A percentile compares a stretch with the other conserved stretches of the same genome.
Evolutionary conservation across 345 rosid genomes (phyloP).

Genomic region (Linum usitatissimum): DNA sequence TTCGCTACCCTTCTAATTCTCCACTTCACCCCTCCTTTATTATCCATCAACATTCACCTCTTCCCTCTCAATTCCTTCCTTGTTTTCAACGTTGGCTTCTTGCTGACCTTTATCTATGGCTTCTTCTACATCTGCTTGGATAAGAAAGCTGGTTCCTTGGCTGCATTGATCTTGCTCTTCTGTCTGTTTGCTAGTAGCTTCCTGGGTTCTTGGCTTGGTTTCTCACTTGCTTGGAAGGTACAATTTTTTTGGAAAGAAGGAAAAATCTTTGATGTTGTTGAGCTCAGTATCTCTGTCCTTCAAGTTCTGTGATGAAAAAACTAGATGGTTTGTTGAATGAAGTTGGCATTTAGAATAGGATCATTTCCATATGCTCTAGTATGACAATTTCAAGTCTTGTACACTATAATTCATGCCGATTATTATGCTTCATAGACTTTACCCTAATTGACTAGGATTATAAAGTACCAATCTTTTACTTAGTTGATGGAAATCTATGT

Average conservation of each 20-base stretch:
- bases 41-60: conserved; percentile 16
- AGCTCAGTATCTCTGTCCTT: background rate
- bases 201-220: conserved; percentile 38
- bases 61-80: conserved; percentile 24
- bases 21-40: conserved; percentile 41
- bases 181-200: conserved; percentile 39
- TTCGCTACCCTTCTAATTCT: conserved; percentile 41
- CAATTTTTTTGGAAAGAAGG: background rate
- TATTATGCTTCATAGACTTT: too few species aligned
- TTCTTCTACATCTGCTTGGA: conserved; percentile 39
- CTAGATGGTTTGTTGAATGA: background rate
- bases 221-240: conserved; percentile 54
- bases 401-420: too few species aligned
- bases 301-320: too few species aligned
- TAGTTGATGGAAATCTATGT: background rate
- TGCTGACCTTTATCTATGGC: conserved; percentile 33
- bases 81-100: conserved; percentile 41
- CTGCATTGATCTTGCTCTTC: conserved; percentile 37
- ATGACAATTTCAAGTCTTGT: too few species aligned
- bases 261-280: too few species aligned
- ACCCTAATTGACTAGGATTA: too few species aligned
- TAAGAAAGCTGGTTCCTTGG: conserved; percentile 48
- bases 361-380: too few species aligned
- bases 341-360: background rate
- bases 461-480: background rate